These are phyloP conservation scores for Dactylella cylindrospora DNA, from an alignment of 2,329 filamentous ascomycete species.

Conservation along the genomic window DNA sequence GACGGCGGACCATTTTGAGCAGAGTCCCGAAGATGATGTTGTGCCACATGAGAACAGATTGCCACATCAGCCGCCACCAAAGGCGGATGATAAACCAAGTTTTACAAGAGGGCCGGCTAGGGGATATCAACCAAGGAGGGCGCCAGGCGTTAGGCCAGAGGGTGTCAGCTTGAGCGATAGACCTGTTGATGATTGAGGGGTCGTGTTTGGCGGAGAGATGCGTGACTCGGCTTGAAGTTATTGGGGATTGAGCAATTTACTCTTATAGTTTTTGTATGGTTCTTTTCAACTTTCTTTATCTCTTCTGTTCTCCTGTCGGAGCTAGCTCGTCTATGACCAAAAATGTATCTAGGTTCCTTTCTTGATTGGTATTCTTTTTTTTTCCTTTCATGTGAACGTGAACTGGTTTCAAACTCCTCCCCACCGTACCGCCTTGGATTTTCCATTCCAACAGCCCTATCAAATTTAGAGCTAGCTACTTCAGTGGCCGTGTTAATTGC, in stretches of 20 bases:
- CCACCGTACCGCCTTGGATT: not conserved
- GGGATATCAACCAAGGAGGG: slow-evolving; percentile 34
- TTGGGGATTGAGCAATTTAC: too few species aligned
- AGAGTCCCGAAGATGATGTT: slow-evolving; percentile 48
- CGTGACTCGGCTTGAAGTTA: not conserved
- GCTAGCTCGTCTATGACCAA: too few species aligned
- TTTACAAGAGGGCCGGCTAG: slow-evolving; percentile 36
- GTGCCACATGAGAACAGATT: slow-evolving; percentile 52
- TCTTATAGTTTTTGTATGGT: not conserved
- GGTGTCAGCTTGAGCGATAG: slow-evolving; percentile 72
- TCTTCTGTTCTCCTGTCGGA: not conserved
- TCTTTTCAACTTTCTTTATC: not conserved
- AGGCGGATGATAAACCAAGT: slow-evolving; percentile 45
- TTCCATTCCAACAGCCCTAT: not conserved
- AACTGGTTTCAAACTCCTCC: slow-evolving; percentile 1
- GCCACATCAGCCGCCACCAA: slow-evolving; percentile 41
- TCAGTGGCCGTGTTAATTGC: not conserved
- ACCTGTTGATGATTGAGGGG: slow-evolving; percentile 70
- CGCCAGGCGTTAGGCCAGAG: slow-evolving; percentile 44
- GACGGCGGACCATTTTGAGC: slow-evolving; percentile 49
- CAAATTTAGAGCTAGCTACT: not conserved
- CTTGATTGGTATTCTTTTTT: not conserved
- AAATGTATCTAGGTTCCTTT: slow-evolving; percentile 1
- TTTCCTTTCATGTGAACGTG: not conserved
- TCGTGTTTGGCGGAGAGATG: not conserved